These are phyloP conservation scores for Eragrostis nindensis DNA, from an alignment of 176 grass and related monocot genomes.

Conservation along the genomic window DNA sequence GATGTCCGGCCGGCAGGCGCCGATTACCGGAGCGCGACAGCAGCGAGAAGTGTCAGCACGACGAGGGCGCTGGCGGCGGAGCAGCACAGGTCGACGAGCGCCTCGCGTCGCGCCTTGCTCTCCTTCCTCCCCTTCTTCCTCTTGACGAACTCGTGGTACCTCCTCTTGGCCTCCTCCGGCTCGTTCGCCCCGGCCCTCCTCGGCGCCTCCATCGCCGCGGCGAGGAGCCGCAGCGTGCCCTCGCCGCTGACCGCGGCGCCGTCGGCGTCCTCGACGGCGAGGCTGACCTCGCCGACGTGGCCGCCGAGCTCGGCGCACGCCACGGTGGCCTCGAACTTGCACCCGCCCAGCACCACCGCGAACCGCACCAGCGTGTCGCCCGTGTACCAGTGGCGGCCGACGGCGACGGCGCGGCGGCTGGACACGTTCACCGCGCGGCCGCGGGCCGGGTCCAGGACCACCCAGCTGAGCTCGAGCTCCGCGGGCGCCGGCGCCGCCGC, in stretches of 20 bases:
- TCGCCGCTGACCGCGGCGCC: slow-evolving; percentile 55
- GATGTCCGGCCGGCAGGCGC: not conserved
- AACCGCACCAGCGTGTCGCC: slow-evolving; percentile 71
- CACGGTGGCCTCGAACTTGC: slow-evolving; percentile 51
- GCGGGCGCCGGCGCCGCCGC: slow-evolving; percentile 8
- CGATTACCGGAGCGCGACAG: slow-evolving; percentile 46
- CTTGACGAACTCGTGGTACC: slow-evolving; percentile 50
- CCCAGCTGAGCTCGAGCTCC: slow-evolving; percentile 70
- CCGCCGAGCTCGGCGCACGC: slow-evolving; percentile 44
- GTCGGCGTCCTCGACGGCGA: slow-evolving; percentile 60
- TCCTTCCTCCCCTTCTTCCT: slow-evolving; percentile 52
- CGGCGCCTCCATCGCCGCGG: slow-evolving; percentile 44
- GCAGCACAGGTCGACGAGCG: slow-evolving; percentile 59
- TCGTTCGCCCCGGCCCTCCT: slow-evolving; percentile 31
- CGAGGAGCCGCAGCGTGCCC: slow-evolving; percentile 45
- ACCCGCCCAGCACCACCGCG: slow-evolving; percentile 63
- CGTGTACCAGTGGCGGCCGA: slow-evolving; percentile 74
- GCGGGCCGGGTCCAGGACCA: slow-evolving; percentile 50
- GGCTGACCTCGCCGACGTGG: slow-evolving; percentile 48
- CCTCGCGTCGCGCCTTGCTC: slow-evolving; percentile 53
- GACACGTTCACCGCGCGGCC: slow-evolving; percentile 63
- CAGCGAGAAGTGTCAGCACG: slow-evolving; percentile 51
- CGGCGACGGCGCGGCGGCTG: slow-evolving; percentile 52
- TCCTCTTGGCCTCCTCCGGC: slow-evolving; percentile 32
- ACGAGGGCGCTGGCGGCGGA: slow-evolving; percentile 58